Evolutionary conservation across 2,329 filamentous ascomycete genomes (phyloP).

Genomic region (Trichoderma afroharzianum): DNA sequence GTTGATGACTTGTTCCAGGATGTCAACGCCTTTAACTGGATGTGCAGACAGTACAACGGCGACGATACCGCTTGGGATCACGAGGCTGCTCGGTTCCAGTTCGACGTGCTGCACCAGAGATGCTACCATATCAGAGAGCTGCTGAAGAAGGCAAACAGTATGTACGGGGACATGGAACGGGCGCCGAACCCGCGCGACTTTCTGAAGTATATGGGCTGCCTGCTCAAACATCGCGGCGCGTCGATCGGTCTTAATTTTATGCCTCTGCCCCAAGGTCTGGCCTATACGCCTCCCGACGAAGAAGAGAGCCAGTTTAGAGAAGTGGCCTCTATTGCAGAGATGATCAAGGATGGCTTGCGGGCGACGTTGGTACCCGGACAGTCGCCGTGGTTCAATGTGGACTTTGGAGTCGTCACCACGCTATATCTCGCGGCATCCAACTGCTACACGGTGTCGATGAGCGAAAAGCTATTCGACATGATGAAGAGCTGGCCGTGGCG

Average conservation of each 20-base stretch:
- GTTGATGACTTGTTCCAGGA: slow-evolving; percentile 26
- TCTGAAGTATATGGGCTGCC: slow-evolving; percentile 8
- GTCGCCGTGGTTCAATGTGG: slow-evolving; percentile 17
- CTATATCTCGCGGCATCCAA: slow-evolving; percentile 17
- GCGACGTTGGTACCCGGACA: neutral
- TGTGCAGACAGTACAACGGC: slow-evolving; percentile 18
- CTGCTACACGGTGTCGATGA: slow-evolving; percentile 16
- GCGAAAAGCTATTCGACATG: slow-evolving; percentile 12
- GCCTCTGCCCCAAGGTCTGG: neutral
- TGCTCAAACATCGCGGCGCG: slow-evolving; percentile 17
- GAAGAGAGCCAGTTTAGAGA: slow-evolving; percentile 15
- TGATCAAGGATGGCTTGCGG: slow-evolving; percentile 2
- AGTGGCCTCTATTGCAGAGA: slow-evolving; percentile 14
- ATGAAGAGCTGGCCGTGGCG: slow-evolving; percentile 20
- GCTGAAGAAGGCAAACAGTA: slow-evolving; percentile 11
- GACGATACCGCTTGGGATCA: slow-evolving; percentile 21
- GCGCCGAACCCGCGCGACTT: slow-evolving; percentile 3
- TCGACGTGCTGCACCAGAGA: slow-evolving; percentile 21
- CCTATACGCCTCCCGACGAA: slow-evolving; percentile 2
- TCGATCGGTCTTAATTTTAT: slow-evolving; percentile 8
- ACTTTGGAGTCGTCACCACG: slow-evolving; percentile 21
- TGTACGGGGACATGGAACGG: neutral
- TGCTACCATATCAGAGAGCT: slow-evolving; percentile 17
- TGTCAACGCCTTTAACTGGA: slow-evolving; percentile 22
- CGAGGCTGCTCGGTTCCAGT: slow-evolving; percentile 19